Base-by-base conservation (phyloP, 2,329 filamentous ascomycete species). In the Talaromyces sp. region DNA sequence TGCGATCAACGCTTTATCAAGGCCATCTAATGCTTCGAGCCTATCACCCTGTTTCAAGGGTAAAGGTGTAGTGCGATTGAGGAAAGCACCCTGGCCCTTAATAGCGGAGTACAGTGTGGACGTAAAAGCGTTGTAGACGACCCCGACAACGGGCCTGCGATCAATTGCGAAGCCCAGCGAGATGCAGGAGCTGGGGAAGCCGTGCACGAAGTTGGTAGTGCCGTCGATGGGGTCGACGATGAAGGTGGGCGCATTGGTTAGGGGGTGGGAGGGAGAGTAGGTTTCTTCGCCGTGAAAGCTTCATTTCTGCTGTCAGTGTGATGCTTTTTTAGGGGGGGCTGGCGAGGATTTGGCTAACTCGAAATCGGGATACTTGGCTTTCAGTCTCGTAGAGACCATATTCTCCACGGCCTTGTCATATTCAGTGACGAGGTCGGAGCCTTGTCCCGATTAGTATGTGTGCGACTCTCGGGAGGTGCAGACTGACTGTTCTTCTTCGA, bases 181-280 rank as follows among this genome's bases (percentile, higher is more conserved):
- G 67, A 89, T 84, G 71, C 80, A 83, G 35, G 86, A 82, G 71
- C 85, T 86, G 1, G 84, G 84, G 71, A 86, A 82, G 25, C 80
- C 79, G 73, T 89, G 87, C n/a, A 88, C 84, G 68, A 89, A 88
- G 75, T 89, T 89, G 31, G 85, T 85, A 3, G 86, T 89, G 60
- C 87, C 87, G 73, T 89, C 87, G 60, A 89, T 88, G 5, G 87
- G 86, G 71, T 89, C 87, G 67, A 86, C 82, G 66, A 88, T 80
- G 76, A 89, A 88, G 3, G 86, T 88, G 3, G 86, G 86, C 1
- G 76, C 77, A 27, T 79, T 66, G 0, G 81, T 84, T 54, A 89
- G 78, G n/a, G 72, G 77, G 69, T 79, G 79, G 35, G 83, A 81
- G 1, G 84, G 82, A 57, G 83, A 77, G 75, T 88, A 88, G 2